A percentile compares a stretch with the other conserved stretches of the same genome.
phyloP scores from a whole-genome alignment of 2,329 filamentous ascomycete species.

The Ilyonectria sp. region DNA sequence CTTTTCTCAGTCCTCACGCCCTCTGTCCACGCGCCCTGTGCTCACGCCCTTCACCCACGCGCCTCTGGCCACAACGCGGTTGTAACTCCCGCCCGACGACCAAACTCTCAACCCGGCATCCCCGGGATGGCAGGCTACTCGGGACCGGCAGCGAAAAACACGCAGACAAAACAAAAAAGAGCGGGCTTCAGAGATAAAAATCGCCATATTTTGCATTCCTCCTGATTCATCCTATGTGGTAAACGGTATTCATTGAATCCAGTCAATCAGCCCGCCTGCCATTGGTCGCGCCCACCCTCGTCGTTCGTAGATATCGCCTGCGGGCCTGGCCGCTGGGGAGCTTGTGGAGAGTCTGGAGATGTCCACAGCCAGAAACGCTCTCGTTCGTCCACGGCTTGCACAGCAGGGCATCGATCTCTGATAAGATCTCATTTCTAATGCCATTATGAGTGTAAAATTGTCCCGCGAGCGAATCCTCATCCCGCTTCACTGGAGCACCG shows the following conservation, averaged over 20 bases:
- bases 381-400: neutral
- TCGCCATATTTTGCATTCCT: neutral
- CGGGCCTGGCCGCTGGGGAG: constrained; percentile 17
- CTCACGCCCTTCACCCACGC: constrained; percentile 5
- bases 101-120: constrained; percentile 6
- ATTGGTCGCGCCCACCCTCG: constrained; percentile 17
- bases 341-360: constrained; percentile 17
- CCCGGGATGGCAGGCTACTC: neutral
- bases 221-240: constrained; percentile 1
- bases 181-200: constrained; percentile 11
- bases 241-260: constrained; percentile 13
- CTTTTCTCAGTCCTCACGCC: neutral
- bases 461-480: constrained; percentile 13
- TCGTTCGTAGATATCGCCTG: constrained; percentile 4
- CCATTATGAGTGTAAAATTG: constrained; percentile 29
- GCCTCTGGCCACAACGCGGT: neutral
- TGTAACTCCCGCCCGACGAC: neutral
- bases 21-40: neutral
- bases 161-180: neutral
- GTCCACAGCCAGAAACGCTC: constrained; percentile 1
- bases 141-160: neutral
- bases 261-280: constrained; percentile 13
- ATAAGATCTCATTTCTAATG: constrained; percentile 33
- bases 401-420: constrained; percentile 29
- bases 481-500: constrained; percentile 1